Percentiles rank a stretch among this genome's conserved stretches.
Conservation (phyloP, 1,284 basidiomycete species). For the Ganoderma resinaceum region DNA sequence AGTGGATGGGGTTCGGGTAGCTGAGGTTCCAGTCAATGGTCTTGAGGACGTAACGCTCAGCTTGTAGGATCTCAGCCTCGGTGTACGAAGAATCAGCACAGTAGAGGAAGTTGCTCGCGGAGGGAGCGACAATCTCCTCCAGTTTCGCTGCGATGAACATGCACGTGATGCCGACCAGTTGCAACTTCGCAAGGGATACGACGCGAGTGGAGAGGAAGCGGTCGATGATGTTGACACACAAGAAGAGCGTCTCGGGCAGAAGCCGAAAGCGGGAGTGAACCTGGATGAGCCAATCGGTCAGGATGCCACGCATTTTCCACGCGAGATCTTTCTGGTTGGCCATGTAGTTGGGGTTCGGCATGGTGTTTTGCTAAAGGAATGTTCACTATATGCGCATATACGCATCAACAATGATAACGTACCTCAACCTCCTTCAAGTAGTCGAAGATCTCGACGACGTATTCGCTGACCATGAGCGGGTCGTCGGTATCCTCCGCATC, state of each 20-base stretch:
- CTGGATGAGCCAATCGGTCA: conserved; percentile 98
- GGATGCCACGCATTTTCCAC: conserved; percentile 94
- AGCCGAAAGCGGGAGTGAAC: conserved; percentile 95
- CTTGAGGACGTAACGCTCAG: conserved; percentile 93
- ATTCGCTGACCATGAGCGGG: conserved; percentile 97
- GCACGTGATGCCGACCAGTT: conserved; percentile 94
- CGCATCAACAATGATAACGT: conserved; percentile 24
- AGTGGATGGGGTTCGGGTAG: conserved; percentile 95
- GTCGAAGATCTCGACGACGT: conserved; percentile 93
- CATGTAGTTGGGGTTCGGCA: conserved; percentile 93
- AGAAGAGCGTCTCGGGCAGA: conserved; percentile 95
- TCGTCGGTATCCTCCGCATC: conserved; percentile 96
- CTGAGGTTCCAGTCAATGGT: conserved; percentile 92
- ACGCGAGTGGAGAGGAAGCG: conserved; percentile 93
- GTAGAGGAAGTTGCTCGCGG: conserved; percentile 86
- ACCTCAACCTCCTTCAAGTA: conserved; percentile 88
- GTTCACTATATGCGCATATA: conserved; percentile 18
- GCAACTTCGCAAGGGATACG: conserved; percentile 92
- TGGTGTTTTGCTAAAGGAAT: conserved; percentile 69
- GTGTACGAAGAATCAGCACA: conserved; percentile 91
- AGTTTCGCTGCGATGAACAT: conserved; percentile 96
- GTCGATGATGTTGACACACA: conserved; percentile 95
- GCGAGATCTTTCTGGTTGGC: conserved; percentile 88
- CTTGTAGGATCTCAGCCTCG: conserved; percentile 89
- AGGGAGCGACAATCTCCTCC: conserved; percentile 95